Conservation (phyloP, 2,329 filamentous ascomycete genomes). For the Coleophoma cylindrospora region DNA sequence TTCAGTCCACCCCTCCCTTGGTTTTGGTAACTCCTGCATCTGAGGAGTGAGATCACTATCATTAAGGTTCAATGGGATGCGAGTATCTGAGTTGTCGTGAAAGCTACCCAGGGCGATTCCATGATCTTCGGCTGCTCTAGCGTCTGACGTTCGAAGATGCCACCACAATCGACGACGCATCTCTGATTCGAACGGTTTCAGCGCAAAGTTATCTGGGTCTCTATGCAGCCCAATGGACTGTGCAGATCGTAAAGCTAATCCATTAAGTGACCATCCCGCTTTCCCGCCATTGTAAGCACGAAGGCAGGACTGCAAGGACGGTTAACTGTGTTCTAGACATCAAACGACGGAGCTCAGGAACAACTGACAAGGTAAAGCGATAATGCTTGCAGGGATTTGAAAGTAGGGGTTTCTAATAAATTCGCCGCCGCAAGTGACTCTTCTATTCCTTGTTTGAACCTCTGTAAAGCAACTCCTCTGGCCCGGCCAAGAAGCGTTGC, state of each 20-base stretch:
- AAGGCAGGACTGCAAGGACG: conserved; percentile 30
- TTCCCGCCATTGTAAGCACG: conserved; percentile 32
- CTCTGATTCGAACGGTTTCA: conserved; percentile 51
- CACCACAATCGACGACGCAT: conserved; percentile 52
- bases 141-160: conserved; percentile 51
- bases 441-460: conserved; percentile 43
- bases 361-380: conserved; percentile 39
- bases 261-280: conserved; percentile 46
- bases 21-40: conserved; percentile 9
- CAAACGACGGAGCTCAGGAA: not conserved
- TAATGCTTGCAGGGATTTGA: conserved; percentile 44
- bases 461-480: conserved; percentile 31
- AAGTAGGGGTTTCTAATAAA: conserved; percentile 43
- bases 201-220: conserved; percentile 43
- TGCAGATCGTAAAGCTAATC: conserved; percentile 49
- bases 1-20: conserved; percentile 17
- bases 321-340: too few species aligned
- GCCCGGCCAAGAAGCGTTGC: conserved; percentile 28
- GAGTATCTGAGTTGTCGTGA: conserved; percentile 52
- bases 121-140: conserved; percentile 52
- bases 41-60: conserved; percentile 34
- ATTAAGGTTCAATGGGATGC: conserved; percentile 38
- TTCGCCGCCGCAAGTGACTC: conserved; percentile 45
- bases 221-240: conserved; percentile 52
- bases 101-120: conserved; percentile 52